These are phyloP conservation scores for Trametes punicea DNA, from an alignment of 768 basidiomycete genomes.

Conservation along the genomic window DNA sequence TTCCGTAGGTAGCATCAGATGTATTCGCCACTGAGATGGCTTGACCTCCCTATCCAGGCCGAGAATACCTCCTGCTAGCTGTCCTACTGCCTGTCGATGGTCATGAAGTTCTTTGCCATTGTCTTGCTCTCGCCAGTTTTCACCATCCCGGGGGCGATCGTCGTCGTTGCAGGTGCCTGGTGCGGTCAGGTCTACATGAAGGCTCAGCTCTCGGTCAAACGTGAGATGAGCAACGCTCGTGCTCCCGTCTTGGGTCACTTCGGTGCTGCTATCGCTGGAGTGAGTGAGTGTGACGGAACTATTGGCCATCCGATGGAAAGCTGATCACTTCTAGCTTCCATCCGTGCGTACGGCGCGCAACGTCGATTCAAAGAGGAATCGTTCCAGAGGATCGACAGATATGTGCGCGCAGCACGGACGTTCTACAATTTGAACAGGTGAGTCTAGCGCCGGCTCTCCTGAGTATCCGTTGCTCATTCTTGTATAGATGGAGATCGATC, in stretches of 20 bases:
- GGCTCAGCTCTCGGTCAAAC: slow-evolving; percentile 53
- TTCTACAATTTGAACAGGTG: slow-evolving; percentile 43
- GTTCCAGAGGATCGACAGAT: slow-evolving; percentile 43
- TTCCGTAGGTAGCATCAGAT: slow-evolving; percentile 30
- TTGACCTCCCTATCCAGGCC: background rate
- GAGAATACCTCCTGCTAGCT: too few species aligned
- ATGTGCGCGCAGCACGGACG: slow-evolving; percentile 35
- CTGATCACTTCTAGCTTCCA: slow-evolving; percentile 32
- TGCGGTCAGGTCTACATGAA: slow-evolving; percentile 50
- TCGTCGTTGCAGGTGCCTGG: slow-evolving; percentile 36
- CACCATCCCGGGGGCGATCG: slow-evolving; percentile 34
- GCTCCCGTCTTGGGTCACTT: slow-evolving; percentile 50
- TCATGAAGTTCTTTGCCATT: slow-evolving; percentile 37
- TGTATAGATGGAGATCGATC: slow-evolving; percentile 41
- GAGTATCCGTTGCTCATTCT: background rate
- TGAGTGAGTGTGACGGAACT: slow-evolving; percentile 30
- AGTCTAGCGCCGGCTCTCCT: background rate
- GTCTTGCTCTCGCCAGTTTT: slow-evolving; percentile 39
- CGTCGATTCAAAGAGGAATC: slow-evolving; percentile 39
- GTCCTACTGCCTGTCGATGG: slow-evolving; percentile 36
- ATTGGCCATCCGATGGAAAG: background rate
- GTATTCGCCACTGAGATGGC: too few species aligned
- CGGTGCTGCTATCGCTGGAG: slow-evolving; percentile 49
- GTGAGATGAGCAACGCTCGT: slow-evolving; percentile 48
- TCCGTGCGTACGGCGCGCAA: slow-evolving; percentile 54